Base-by-base conservation (phyloP, 2,329 filamentous ascomycete genomes). In the Penicillium rolfsii region DNA sequence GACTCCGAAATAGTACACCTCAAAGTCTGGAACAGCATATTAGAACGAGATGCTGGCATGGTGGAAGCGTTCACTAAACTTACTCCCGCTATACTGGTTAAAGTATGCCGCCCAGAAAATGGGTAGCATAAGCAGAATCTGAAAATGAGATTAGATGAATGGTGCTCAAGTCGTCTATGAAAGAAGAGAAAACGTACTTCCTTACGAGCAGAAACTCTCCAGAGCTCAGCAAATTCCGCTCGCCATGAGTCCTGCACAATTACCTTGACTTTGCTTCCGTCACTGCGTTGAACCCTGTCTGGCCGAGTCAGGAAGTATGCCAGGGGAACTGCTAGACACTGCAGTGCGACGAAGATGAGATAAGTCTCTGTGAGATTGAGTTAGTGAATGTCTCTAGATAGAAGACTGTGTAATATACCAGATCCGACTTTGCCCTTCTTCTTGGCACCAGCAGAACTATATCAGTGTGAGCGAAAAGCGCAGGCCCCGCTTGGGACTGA, bases 1-100 rank as follows among this genome's bases (percentile, higher is more conserved):
- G 4, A 83, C 76, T 26, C 77, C 77, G 35, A 81, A 81, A 60
- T 81, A 81, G 61, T 80, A 83, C 0, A 81, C 77, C 57, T 83
- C 77, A 63, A 84, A 84, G 65, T 83, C 82, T 52, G n/a, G 8
- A 12, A 0, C 5, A 43, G 22, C 1, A 12, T 7, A 24, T 69
- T 26, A 70, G 62, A 26, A 26, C n/a, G 0, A 22, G 33, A 9
- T 7, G 3, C 1, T 36, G 1, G 2, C 35, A 30, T 43, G 5
- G 0, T n/a, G 8, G 0, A 24, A 7, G 28, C 11, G 6, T n/a
- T 22, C 3, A 4, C 0, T 14, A 11, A 30, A 36, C 67, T 45
- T 62, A 71, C 68, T 74, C 57, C 80, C 77, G 33, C 59, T 73
- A 59, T 80, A 81, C 58, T 80, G 76, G 53, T 80, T 81, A 66